Conservation (phyloP, 352 stramenopile genomes). For the Halophytophthora batemanensis region DNA sequence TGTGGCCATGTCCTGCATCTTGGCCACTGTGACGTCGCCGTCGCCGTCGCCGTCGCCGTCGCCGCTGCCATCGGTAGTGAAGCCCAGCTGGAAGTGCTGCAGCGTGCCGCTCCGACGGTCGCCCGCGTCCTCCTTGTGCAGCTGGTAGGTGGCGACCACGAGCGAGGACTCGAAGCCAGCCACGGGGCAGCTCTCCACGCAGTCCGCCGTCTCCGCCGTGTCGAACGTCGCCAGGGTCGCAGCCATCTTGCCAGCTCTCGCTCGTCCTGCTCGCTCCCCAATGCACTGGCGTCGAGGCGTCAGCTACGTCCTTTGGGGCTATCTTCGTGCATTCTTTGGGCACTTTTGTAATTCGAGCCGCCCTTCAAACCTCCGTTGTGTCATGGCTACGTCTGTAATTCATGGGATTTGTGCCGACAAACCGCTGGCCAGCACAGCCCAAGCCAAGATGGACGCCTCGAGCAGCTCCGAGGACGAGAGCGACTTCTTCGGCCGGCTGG, state of each 20-base stretch:
- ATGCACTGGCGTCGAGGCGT: too few species aligned
- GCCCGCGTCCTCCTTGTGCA: slow-evolving; percentile 50
- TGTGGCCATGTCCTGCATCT: slow-evolving; percentile 40
- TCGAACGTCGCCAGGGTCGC: slow-evolving; percentile 66
- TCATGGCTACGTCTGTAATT: neutral
- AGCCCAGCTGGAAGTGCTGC: slow-evolving; percentile 54
- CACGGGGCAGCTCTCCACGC: slow-evolving; percentile 76
- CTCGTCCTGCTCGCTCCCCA: too few species aligned
- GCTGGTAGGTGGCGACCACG: slow-evolving; percentile 78
- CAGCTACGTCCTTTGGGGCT: too few species aligned
- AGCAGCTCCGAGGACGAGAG: slow-evolving; percentile 37
- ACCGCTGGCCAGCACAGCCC: slow-evolving; percentile 21
- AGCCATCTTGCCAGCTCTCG: too few species aligned
- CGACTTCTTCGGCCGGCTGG: slow-evolving; percentile 35
- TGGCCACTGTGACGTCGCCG: slow-evolving; percentile 32
- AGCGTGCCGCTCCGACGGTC: slow-evolving; percentile 65
- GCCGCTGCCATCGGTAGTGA: too few species aligned
- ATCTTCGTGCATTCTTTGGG: slow-evolving; percentile 8
- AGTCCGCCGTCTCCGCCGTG: slow-evolving; percentile 79
- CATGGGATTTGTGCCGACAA: neutral
- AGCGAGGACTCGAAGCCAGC: slow-evolving; percentile 58
- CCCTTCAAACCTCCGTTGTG: slow-evolving; percentile 1
- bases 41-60: slow-evolving; percentile 16
- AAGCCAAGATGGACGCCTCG: slow-evolving; percentile 7
- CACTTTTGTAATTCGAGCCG: slow-evolving; percentile 11